These are phyloP conservation scores for Vigna hirtella DNA, from an alignment of 306 rosid genomes.

Conservation along the genomic window DNA sequence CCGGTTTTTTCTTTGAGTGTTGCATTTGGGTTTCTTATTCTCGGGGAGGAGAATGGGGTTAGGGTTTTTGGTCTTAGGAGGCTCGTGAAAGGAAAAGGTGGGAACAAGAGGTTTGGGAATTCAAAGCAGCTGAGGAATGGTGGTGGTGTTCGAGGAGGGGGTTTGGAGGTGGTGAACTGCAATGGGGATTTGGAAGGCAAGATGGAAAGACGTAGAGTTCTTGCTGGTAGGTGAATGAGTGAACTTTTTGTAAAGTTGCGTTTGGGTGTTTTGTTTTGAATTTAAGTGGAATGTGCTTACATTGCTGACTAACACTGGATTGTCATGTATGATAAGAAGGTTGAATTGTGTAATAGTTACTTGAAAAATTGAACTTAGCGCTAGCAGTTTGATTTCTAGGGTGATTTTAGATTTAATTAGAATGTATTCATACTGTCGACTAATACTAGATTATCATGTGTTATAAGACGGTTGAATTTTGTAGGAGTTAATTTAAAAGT, in stretches of 20 bases:
- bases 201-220: conserved; percentile 49
- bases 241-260: neutral
- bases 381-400: neutral
- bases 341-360: neutral
- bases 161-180: conserved; percentile 46
- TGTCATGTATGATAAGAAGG: neutral
- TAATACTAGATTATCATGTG: neutral
- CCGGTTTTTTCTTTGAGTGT: conserved; percentile 72
- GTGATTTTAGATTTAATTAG: neutral
- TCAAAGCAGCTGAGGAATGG: conserved; percentile 59
- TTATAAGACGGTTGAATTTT: neutral
- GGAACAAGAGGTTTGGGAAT: conserved; percentile 45
- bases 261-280: neutral
- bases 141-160: conserved; percentile 47
- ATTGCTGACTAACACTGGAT: neutral
- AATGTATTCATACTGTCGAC: neutral
- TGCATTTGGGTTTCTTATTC: conserved; percentile 67
- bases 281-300: neutral
- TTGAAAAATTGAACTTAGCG: neutral
- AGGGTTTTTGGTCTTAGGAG: conserved; percentile 70
- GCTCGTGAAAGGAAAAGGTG: conserved; percentile 57
- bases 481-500: neutral
- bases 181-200: conserved; percentile 61
- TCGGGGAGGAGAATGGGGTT: conserved; percentile 84
- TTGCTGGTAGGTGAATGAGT: conserved; percentile 64